These are phyloP conservation scores for Barnettozyma salicaria DNA, from an alignment of 805 yeast species.

Conservation along the genomic window DNA sequence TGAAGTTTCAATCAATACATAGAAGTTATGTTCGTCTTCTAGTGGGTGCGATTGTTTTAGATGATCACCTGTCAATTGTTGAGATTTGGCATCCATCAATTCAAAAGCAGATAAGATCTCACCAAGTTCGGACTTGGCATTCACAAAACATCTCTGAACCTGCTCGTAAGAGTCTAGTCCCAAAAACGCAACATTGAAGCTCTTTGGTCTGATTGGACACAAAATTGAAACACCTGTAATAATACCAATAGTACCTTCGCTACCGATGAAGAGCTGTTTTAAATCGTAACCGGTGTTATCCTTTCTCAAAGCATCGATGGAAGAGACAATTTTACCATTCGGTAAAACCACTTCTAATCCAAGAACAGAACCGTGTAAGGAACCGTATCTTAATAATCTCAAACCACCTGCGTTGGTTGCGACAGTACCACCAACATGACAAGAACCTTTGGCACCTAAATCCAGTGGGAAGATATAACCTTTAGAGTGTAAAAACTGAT, in stretches of 20 bases:
- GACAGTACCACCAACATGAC: slow-evolving; percentile 91
- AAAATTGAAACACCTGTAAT: slow-evolving; percentile 86
- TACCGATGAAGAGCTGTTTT: slow-evolving; percentile 88
- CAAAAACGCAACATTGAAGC: slow-evolving; percentile 81
- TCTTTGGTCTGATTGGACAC: slow-evolving; percentile 84
- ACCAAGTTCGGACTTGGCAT: slow-evolving; percentile 70
- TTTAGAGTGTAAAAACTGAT: slow-evolving; percentile 64
- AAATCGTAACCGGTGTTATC: slow-evolving; percentile 94
- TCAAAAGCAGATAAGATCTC: slow-evolving; percentile 92
- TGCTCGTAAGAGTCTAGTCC: slow-evolving; percentile 76
- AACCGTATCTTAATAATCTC: slow-evolving; percentile 80
- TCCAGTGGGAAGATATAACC: slow-evolving; percentile 92
- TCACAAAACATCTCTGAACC: slow-evolving; percentile 76
- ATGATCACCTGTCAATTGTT: slow-evolving; percentile 54
- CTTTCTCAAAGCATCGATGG: slow-evolving; percentile 81
- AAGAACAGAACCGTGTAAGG: slow-evolving; percentile 84
- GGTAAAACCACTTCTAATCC: slow-evolving; percentile 93
- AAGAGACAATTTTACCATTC: slow-evolving; percentile 74
- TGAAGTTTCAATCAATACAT: slow-evolving; percentile 89
- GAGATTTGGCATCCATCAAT: slow-evolving; percentile 79
- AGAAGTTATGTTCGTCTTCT: slow-evolving; percentile 79
- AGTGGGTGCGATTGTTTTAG: slow-evolving; percentile 68
- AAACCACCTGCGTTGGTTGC: slow-evolving; percentile 97
- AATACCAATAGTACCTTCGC: slow-evolving; percentile 89
- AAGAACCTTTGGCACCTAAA: slow-evolving; percentile 94